phyloP scores from a whole-genome alignment of 2,329 filamentous ascomycete genomes.

The Pyricularia pennisetigena region DNA sequence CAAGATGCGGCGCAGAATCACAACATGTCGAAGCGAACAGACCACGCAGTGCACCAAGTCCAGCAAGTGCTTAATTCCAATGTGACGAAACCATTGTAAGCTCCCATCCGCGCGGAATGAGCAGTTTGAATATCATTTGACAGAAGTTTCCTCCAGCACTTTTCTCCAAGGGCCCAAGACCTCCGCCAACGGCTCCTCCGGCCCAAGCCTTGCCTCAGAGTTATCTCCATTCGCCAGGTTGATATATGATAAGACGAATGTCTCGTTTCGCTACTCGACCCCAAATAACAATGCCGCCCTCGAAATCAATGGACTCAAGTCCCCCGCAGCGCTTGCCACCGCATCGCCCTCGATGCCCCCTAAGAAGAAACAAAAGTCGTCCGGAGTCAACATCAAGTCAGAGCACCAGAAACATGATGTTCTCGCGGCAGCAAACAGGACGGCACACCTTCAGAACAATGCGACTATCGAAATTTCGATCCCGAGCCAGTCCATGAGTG shows the following conservation, averaged over 20 bases:
- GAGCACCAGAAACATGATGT: constrained; percentile 11
- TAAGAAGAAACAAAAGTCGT: constrained; percentile 20
- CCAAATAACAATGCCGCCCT: constrained; percentile 20
- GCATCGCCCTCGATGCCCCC: neutral
- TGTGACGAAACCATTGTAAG: constrained; percentile 60
- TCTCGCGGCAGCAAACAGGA: constrained; percentile 12
- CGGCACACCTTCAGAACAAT: constrained; percentile 23
- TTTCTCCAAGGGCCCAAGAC: constrained; percentile 2
- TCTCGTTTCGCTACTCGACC: constrained; percentile 29
- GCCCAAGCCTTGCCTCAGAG: constrained; percentile 25
- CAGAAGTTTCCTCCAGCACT: neutral
- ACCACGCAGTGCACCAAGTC: constrained; percentile 64
- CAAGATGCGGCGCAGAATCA: constrained; percentile 51
- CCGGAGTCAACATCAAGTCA: constrained; percentile 9
- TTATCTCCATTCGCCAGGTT: constrained; percentile 41
- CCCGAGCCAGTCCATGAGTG: constrained; percentile 25
- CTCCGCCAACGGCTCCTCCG: constrained; percentile 16
- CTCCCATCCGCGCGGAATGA: neutral
- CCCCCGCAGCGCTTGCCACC: neutral
- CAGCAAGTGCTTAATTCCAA: constrained; percentile 62
- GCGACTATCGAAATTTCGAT: constrained; percentile 37
- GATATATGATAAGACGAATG: constrained; percentile 32
- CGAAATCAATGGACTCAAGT: neutral
- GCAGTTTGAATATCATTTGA: neutral
- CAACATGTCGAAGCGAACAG: constrained; percentile 49